Conservation (phyloP, 371 early-diverging fungal species). For the Zopfochytrium polystomum region DNA sequence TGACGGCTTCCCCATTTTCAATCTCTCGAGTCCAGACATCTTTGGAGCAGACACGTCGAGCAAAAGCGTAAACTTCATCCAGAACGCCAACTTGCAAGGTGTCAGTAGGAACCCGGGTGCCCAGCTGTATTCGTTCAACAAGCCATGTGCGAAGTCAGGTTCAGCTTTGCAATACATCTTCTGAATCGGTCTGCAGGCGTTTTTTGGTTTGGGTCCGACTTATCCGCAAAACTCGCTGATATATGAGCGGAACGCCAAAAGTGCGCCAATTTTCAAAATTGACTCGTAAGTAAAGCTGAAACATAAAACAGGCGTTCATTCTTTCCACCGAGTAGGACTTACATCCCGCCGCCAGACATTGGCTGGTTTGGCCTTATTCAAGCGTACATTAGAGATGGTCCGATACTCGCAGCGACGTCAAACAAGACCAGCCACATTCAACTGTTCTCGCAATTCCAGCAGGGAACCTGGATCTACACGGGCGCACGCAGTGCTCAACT, state of each 20-base stretch:
- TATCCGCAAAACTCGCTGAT: conserved; percentile 23
- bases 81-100: conserved; percentile 1
- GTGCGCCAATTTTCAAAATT: conserved; percentile 4
- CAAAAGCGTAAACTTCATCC: conserved; percentile 19
- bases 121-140: not conserved
- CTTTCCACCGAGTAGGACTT: no score
- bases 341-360: conserved; percentile 26
- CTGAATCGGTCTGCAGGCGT: conserved; percentile 14
- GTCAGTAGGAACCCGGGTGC: not conserved
- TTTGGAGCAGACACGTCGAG: conserved; percentile 24
- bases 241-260: conserved; percentile 24
- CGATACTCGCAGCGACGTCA: no score
- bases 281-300: no score
- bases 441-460: no score
- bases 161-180: not conserved
- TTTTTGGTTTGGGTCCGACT: conserved; percentile 40
- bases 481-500: no score
- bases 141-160: not conserved
- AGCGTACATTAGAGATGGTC: no score
- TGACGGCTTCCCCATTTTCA: conserved; percentile 19
- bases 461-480: no score
- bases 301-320: no score
- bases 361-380: conserved; percentile 35
- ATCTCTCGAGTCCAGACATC: conserved; percentile 7
- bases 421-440: no score